These are phyloP conservation scores for Quercus phellos DNA, from an alignment of 331 rosid species.

Conservation along the genomic window DNA sequence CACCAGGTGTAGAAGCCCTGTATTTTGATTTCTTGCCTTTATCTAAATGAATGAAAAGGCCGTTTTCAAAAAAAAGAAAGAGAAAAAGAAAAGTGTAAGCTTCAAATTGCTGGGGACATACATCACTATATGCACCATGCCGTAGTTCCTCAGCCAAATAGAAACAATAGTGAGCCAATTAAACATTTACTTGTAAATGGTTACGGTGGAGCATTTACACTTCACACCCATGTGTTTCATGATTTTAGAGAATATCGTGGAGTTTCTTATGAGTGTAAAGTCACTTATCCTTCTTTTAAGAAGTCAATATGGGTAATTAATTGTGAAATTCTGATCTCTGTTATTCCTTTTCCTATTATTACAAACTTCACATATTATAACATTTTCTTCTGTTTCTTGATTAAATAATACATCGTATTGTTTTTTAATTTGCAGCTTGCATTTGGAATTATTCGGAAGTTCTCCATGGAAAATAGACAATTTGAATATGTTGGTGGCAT, in stretches of 20 bases:
- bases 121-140: constrained; percentile 92
- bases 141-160: constrained; percentile 37
- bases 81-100: constrained; percentile 93
- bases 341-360: background rate
- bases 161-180: constrained; percentile 44
- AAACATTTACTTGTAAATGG: constrained; percentile 91
- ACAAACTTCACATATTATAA: background rate
- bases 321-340: background rate
- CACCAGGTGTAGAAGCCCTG: too few relatives aligned
- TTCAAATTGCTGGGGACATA: constrained; percentile 91
- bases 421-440: too few relatives aligned
- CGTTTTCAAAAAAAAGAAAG: too few relatives aligned
- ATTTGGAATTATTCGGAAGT: too few relatives aligned
- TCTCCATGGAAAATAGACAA: accelerated
- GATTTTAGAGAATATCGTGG: constrained; percentile 47
- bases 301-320: constrained; percentile 66
- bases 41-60: too few relatives aligned
- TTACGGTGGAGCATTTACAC: constrained; percentile 94
- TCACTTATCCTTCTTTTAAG: constrained; percentile 80
- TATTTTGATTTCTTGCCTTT: too few relatives aligned
- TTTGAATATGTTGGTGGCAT: too few relatives aligned
- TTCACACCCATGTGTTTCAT: constrained; percentile 83
- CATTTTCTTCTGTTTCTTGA: constrained; percentile 2
- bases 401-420: too few relatives aligned
- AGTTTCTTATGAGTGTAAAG: constrained; percentile 56